phyloP scores from a whole-genome alignment of 768 basidiomycete species.

The Tylopilus sp. region DNA sequence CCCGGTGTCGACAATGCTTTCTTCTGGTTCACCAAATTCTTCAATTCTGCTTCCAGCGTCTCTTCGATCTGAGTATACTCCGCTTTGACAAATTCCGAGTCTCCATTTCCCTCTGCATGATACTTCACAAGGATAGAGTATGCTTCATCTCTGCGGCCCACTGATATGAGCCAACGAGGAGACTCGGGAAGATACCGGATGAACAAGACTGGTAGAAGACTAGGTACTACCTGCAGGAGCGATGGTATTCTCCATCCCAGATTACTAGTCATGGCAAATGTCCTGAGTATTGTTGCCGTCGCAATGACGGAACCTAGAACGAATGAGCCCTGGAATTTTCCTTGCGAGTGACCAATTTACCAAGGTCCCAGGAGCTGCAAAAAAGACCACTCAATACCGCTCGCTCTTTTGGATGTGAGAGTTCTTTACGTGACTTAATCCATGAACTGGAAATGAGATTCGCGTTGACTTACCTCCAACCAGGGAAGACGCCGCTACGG shows the following conservation, averaged over 20 bases:
- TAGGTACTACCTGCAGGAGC: constrained; percentile 56
- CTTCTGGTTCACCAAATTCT: not conserved
- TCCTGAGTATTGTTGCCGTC: constrained; percentile 56
- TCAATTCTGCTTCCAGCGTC: constrained; percentile 39
- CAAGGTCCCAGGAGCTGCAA: constrained; percentile 4
- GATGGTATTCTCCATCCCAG: constrained; percentile 70
- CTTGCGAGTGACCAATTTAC: not conserved
- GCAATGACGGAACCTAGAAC: constrained; percentile 30
- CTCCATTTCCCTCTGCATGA: constrained; percentile 54
- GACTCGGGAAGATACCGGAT: constrained; percentile 61
- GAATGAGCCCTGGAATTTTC: not conserved
- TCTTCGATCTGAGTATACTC: constrained; percentile 56
- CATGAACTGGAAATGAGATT: not conserved
- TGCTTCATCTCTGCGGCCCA: constrained; percentile 50
- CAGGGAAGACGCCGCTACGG: constrained; percentile 16
- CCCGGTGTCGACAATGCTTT: constrained; percentile 7
- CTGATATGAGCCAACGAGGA: constrained; percentile 61
- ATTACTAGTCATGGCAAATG: constrained; percentile 53
- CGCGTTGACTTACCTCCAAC: constrained; percentile 14
- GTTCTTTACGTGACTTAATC: constrained; percentile 5
- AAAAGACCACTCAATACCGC: constrained; percentile 14
- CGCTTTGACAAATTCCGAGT: constrained; percentile 52
- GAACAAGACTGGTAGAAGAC: constrained; percentile 50
- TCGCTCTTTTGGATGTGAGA: constrained; percentile 25
- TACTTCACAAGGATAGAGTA: constrained; percentile 48